Evolutionary conservation across 495 filamentous ascomycete genomes (phyloP).

Genomic region (Neurospora cerealis): DNA sequence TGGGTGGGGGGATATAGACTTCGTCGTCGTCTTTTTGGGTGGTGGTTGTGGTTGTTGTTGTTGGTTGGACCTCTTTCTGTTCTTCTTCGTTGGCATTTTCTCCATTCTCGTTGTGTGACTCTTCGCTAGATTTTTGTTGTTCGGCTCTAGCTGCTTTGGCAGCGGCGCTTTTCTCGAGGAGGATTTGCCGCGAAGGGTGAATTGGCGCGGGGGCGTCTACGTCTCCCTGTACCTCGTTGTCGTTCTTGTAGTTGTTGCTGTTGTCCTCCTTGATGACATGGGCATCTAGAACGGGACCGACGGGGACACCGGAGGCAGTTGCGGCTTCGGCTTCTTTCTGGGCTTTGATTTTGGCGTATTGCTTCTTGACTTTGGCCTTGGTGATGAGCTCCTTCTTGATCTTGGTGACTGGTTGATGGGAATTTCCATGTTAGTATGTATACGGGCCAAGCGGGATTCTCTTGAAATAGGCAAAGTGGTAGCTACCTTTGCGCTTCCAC

Average conservation of each 20-base stretch:
- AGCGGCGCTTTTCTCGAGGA: conserved; percentile 11
- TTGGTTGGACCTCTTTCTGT: background rate
- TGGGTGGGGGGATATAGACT: background rate
- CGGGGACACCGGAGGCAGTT: background rate
- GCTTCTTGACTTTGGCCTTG: conserved; percentile 89
- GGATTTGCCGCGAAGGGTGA: background rate
- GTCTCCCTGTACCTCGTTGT: background rate
- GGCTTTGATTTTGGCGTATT: conserved; percentile 80
- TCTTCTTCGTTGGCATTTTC: background rate
- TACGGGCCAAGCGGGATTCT: background rate
- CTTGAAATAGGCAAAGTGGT: background rate
- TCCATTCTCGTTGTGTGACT: background rate
- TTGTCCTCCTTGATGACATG: background rate
- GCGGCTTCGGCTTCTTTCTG: conserved; percentile 14
- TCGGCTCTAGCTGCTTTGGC: conserved; percentile 7
- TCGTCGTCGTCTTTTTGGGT: background rate
- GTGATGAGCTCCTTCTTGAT: conserved; percentile 86
- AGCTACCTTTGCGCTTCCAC: conserved; percentile 76
- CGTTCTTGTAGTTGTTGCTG: background rate
- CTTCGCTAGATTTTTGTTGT: background rate
- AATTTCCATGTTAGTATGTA: conserved; percentile 4
- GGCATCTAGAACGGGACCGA: background rate
- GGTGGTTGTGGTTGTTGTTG: background rate
- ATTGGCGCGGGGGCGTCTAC: background rate
- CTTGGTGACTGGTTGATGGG: conserved; percentile 58